Evolutionary conservation across 1,284 basidiomycete genomes (phyloP).

Genomic region (Cerioporus squamosus): DNA sequence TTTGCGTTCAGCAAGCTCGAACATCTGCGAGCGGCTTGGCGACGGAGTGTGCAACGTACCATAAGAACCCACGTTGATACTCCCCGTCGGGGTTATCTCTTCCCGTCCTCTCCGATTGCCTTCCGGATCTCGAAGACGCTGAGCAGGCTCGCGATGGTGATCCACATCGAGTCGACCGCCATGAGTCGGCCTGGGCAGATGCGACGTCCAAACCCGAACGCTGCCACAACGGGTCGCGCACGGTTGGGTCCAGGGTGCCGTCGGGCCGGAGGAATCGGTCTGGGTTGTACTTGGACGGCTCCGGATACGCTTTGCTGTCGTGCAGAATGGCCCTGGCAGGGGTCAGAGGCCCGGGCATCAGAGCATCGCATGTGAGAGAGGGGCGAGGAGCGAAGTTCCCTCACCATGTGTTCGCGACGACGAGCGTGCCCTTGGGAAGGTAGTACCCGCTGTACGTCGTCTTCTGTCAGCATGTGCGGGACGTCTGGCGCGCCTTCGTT

Average conservation of each 20-base stretch:
- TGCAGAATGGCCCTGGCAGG: slow-evolving; percentile 26
- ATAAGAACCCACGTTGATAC: slow-evolving; percentile 22
- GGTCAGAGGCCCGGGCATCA: not conserved
- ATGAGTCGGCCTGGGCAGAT: slow-evolving; percentile 29
- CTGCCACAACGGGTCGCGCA: slow-evolving; percentile 26
- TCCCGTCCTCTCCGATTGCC: slow-evolving; percentile 21
- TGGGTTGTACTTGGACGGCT: slow-evolving; percentile 28
- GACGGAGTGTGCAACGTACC: too few species aligned
- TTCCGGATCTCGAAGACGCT: slow-evolving; percentile 22
- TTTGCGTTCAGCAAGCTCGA: not conserved
- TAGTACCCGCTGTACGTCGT: slow-evolving; percentile 30
- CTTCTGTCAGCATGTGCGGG: slow-evolving; percentile 23
- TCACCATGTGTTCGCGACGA: slow-evolving; percentile 28
- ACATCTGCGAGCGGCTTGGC: too few species aligned
- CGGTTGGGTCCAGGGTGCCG: slow-evolving; percentile 17
- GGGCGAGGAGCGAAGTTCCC: not conserved
- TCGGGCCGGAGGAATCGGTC: slow-evolving; percentile 28
- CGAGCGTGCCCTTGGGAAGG: slow-evolving; percentile 27
- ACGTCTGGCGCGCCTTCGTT: slow-evolving; percentile 10
- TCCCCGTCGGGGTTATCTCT: slow-evolving; percentile 23
- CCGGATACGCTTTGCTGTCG: slow-evolving; percentile 25
- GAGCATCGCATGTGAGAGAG: not conserved
- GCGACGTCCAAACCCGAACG: slow-evolving; percentile 30
- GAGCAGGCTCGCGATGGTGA: slow-evolving; percentile 20
- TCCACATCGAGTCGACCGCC: slow-evolving; percentile 24